phyloP scores from a whole-genome alignment of 1,284 basidiomycete species.

The Tranzscheliella williamsii region DNA sequence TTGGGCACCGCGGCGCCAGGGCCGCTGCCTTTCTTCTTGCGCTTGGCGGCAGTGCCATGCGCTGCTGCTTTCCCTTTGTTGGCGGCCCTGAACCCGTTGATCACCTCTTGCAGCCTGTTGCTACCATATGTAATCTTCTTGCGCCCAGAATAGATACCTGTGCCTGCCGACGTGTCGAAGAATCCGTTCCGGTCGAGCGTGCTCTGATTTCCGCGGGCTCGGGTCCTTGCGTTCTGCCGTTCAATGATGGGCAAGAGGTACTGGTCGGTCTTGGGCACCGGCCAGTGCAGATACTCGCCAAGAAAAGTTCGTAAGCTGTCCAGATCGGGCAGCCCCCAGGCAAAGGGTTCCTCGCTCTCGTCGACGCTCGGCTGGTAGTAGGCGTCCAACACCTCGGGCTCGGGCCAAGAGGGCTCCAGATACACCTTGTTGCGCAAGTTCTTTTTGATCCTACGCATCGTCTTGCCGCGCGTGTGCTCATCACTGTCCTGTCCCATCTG shows the following conservation, averaged over 20 bases:
- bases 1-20: too few species aligned
- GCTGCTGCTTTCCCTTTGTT: constrained; percentile 6
- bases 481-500: constrained; percentile 80
- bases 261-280: constrained; percentile 83
- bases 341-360: constrained; percentile 87
- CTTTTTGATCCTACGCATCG: constrained; percentile 55
- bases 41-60: neutral
- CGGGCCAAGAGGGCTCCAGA: constrained; percentile 82
- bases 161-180: constrained; percentile 65
- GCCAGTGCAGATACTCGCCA: constrained; percentile 83
- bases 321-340: constrained; percentile 94
- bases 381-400: constrained; percentile 79
- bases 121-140: constrained; percentile 78
- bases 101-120: constrained; percentile 85
- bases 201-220: constrained; percentile 63
- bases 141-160: constrained; percentile 72
- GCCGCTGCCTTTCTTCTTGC: neutral
- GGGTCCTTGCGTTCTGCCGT: constrained; percentile 61
- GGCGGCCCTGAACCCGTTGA: constrained; percentile 70
- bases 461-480: constrained; percentile 67
- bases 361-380: constrained; percentile 91
- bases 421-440: constrained; percentile 68
- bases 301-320: constrained; percentile 75
- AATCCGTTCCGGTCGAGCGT: constrained; percentile 65
- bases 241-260: constrained; percentile 90